Conservation (phyloP, 352 stramenopile genomes). For the Globisporangium paroecandrum region DNA sequence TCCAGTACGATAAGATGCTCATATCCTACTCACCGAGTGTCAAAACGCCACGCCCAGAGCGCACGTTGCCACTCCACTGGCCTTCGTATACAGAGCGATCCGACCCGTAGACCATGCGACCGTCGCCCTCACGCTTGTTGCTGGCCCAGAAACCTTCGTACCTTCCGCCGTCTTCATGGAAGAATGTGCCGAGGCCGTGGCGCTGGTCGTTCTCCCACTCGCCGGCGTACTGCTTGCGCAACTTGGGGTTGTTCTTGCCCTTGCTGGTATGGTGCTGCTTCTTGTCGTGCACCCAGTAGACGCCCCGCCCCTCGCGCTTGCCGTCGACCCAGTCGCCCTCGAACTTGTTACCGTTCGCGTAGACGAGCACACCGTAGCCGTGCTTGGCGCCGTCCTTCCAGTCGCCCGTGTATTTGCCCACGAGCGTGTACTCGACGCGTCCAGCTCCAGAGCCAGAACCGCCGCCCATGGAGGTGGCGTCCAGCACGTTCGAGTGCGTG, state of each 20-base stretch:
- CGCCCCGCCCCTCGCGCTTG: slow-evolving; percentile 76
- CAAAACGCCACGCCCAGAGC: slow-evolving; percentile 68
- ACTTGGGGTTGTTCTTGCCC: slow-evolving; percentile 40
- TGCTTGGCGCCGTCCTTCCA: slow-evolving; percentile 93
- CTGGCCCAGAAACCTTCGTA: slow-evolving; percentile 81
- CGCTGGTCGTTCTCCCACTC: slow-evolving; percentile 74
- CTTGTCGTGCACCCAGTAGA: slow-evolving; percentile 78
- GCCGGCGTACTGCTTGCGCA: slow-evolving; percentile 84
- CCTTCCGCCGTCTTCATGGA: slow-evolving; percentile 73
- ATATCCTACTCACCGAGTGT: slow-evolving; percentile 39
- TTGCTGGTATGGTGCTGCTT: slow-evolving; percentile 21
- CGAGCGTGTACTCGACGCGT: slow-evolving; percentile 57
- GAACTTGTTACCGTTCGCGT: slow-evolving; percentile 90
- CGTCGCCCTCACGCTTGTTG: slow-evolving; percentile 74
- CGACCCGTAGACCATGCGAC: slow-evolving; percentile 70
- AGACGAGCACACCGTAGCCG: slow-evolving; percentile 88
- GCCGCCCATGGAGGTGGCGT: slow-evolving; percentile 27
- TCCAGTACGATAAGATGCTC: not conserved
- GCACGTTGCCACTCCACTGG: slow-evolving; percentile 68
- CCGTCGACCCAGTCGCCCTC: slow-evolving; percentile 83
- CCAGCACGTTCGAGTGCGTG: slow-evolving; percentile 30
- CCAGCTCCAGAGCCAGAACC: slow-evolving; percentile 14
- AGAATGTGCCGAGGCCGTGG: slow-evolving; percentile 77
- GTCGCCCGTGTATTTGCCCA: slow-evolving; percentile 90
- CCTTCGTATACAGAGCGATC: slow-evolving; percentile 89